Base-by-base conservation (phyloP, 768 basidiomycete species). In the Naganishia randhawae region DNA sequence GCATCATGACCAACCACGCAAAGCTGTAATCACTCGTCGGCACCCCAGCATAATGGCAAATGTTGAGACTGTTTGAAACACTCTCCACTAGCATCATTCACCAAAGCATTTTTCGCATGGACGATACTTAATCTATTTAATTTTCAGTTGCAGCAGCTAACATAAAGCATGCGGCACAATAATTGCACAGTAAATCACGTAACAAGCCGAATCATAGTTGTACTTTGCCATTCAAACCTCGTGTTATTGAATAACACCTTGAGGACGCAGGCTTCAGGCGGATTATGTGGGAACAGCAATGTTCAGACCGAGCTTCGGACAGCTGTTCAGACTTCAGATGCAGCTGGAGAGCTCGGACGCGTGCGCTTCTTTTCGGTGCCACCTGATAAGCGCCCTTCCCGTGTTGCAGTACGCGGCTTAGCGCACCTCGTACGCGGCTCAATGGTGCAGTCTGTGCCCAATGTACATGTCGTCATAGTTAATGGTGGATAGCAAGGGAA, bases 381-480 rank as follows among this genome's bases (percentile, higher is more conserved):
- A 14, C 37, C 8, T 14, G 7, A 39, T 39, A 39, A n/a, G n/a
- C n/a, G n/a, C n/a, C n/a, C n/a, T n/a, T n/a, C n/a, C n/a, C n/a
- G n/a, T n/a, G n/a, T 14, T 39, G 7, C 14, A 14, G 14, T 14
- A 39, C 6, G 19, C 4, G 19, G n/a, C 16, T 48, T 48, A 48
- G 45, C 45, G 45, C 45, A 48, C 7, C 45, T 11, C 5, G 6
- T 19, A 9, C 19, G 29, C 29, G 51, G 29, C 3, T 52, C 32
- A 52, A 33, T 31, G 5, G 29, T 9, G 13, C 13, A 51, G 50
- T 11, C 8, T 13, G 4, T 16, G 7, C 52, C 37, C 9, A 35
- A 16, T 37, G 54, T 55, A 33, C 33, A 55, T 55, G 54, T 55
- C 54, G 54, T 55, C 54, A 55, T 55, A 55, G 8, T 19, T 42